Percentiles rank a stretch among this genome's conserved stretches.
phyloP scores from a whole-genome alignment of 345 rosid species.

The Viola odorata region DNA sequence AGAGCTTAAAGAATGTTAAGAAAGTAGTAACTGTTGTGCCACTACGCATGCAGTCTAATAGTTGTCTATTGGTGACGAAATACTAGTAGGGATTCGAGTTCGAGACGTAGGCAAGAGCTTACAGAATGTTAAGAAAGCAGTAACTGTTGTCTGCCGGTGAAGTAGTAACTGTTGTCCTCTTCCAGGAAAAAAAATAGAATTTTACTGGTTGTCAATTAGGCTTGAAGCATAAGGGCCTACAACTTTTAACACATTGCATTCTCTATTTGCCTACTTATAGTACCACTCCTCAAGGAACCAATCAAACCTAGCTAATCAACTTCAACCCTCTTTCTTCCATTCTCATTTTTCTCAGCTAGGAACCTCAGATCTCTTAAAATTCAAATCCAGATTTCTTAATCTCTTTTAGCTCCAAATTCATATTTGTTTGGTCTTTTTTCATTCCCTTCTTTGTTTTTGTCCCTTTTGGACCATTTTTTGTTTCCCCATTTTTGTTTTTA shows the following conservation, averaged over 20 bases:
- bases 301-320: conserved; percentile 1
- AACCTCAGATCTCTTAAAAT: conserved; percentile 1
- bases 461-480: not conserved
- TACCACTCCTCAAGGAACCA: conserved; percentile 7
- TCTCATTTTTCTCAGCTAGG: not conserved
- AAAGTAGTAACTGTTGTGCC: no score
- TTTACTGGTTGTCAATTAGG: not conserved
- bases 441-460: conserved; percentile 16
- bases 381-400: no score
- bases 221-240: conserved; percentile 30
- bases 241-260: conserved; percentile 1
- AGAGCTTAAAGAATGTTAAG: no score
- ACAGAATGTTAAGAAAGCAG: no score
- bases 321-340: not conserved
- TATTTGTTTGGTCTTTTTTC: conserved; percentile 25
- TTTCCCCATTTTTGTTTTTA: conserved; percentile 3
- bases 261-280: conserved; percentile 21
- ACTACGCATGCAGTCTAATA: no score
- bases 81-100: no score
- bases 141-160: no score
- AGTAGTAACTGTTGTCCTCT: no score
- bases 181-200: not conserved
- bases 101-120: no score
- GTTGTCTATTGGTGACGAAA: no score
- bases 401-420: conserved; percentile 10